phyloP scores from a whole-genome alignment of 257 asterid species.

The Thymus mandschuricus region DNA sequence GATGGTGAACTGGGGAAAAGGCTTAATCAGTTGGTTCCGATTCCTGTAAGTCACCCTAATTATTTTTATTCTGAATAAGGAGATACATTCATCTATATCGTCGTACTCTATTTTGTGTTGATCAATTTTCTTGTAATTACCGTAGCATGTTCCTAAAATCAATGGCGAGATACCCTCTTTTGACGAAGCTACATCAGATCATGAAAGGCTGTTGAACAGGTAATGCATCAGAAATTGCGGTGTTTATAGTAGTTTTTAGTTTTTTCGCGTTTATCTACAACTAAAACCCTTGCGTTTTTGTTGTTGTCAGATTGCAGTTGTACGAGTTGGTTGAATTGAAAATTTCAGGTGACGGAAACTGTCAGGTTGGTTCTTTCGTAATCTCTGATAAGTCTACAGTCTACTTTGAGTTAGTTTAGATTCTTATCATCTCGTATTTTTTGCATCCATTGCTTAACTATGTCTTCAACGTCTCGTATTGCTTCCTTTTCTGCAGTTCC shows the following conservation, averaged over 20 bases:
- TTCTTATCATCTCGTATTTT: not conserved
- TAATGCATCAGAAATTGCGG: not conserved
- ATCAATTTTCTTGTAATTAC: constrained; percentile 22
- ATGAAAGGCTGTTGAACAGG: constrained; percentile 80
- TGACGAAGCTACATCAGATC: constrained; percentile 89
- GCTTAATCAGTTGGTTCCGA: constrained; percentile 71
- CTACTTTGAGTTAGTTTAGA: not conserved
- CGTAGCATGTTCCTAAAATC: constrained; percentile 87
- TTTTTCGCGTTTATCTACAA: not conserved
- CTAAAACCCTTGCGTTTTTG: constrained; percentile 18
- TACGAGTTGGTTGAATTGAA: constrained; percentile 81
- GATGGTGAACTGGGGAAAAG: constrained; percentile 90
- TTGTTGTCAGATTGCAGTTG: constrained; percentile 59
- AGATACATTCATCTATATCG: not conserved
- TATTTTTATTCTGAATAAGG: not conserved
- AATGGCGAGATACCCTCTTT: constrained; percentile 87
- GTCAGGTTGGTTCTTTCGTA: constrained; percentile 66
- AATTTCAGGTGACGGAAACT: constrained; percentile 88
- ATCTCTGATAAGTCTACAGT: too few species aligned
- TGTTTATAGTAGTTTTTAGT: too few species aligned
- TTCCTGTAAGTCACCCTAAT: constrained; percentile 63
- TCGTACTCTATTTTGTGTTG: not conserved
- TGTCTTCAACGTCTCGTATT: not conserved
- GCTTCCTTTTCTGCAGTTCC: constrained; percentile 51
- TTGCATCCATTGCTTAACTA: too few species aligned